These are phyloP conservation scores for Termitomyces titanicus DNA, from an alignment of 768 basidiomycete genomes.

Conservation along the genomic window DNA sequence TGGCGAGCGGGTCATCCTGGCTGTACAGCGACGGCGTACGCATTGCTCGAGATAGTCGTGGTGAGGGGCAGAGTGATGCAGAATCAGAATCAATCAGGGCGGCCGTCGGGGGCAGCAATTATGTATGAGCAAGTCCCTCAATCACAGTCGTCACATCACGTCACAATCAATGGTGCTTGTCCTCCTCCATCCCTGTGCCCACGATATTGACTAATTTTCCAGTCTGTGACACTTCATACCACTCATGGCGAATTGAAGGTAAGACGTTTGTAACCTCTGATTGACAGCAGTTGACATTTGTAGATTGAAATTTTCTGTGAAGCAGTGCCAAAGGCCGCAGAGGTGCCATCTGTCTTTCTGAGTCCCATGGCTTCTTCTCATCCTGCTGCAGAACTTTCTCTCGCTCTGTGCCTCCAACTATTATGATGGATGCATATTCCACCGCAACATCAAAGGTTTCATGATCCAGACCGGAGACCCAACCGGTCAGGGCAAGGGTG, in stretches of 20 bases:
- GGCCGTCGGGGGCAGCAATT: constrained; percentile 6
- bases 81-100: constrained; percentile 16
- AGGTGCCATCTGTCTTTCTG: constrained; percentile 45
- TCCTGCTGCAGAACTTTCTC: constrained; percentile 76
- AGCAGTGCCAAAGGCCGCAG: constrained; percentile 91
- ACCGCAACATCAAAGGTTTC: constrained; percentile 94
- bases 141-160: constrained; percentile 20
- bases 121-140: neutral
- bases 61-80: constrained; percentile 15
- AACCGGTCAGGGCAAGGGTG: constrained; percentile 88
- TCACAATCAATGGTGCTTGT: constrained; percentile 19
- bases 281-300: constrained; percentile 1
- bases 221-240: constrained; percentile 96
- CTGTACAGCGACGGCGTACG: constrained; percentile 72
- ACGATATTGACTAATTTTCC: constrained; percentile 12
- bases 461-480: constrained; percentile 96
- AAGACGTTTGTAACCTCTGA: neutral
- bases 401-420: constrained; percentile 89
- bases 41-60: constrained; percentile 35
- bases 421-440: constrained; percentile 84
- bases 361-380: constrained; percentile 5
- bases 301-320: constrained; percentile 98
- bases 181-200: constrained; percentile 8
- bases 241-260: constrained; percentile 96
- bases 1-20: constrained; percentile 72